Conservation (phyloP, 1,284 basidiomycete species). For the Heterobasidion occidentale region DNA sequence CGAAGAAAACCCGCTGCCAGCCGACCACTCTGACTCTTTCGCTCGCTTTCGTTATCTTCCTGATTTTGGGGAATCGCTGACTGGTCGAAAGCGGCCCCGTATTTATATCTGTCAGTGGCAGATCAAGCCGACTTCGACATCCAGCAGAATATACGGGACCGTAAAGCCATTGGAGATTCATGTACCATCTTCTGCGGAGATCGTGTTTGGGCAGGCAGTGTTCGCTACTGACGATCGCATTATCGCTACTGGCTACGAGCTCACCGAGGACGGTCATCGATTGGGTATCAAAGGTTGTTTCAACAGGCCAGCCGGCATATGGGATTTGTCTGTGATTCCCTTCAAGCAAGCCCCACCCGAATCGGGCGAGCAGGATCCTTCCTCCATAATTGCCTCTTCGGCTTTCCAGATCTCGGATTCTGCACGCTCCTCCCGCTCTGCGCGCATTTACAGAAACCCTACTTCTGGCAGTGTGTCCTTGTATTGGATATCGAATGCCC, state of each 20-base stretch:
- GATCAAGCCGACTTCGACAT: neutral
- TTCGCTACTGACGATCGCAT: slow-evolving; percentile 39
- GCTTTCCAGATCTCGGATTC: slow-evolving; percentile 30
- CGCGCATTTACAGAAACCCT: slow-evolving; percentile 30
- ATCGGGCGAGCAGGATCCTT: neutral
- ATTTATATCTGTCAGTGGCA: slow-evolving; percentile 43
- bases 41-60: slow-evolving; percentile 45
- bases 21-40: slow-evolving; percentile 26
- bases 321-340: slow-evolving; percentile 30
- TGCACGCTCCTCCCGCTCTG: slow-evolving; percentile 47
- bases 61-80: slow-evolving; percentile 46
- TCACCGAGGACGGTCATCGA: slow-evolving; percentile 44
- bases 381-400: slow-evolving; percentile 6
- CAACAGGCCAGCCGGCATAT: slow-evolving; percentile 55
- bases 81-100: slow-evolving; percentile 38
- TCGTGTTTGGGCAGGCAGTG: slow-evolving; percentile 48
- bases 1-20: slow-evolving; percentile 34
- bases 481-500: slow-evolving; percentile 47
- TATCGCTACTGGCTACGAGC: slow-evolving; percentile 55
- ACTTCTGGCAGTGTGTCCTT: slow-evolving; percentile 21
- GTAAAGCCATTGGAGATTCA: slow-evolving; percentile 1
- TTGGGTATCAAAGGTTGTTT: slow-evolving; percentile 57
- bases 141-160: neutral
- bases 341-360: slow-evolving; percentile 1
- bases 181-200: neutral